A percentile compares a stretch with the other conserved stretches of the same genome.
Evolutionary conservation across 1,284 basidiomycete species (phyloP).

Genomic region (Sporisorium sorghi): DNA sequence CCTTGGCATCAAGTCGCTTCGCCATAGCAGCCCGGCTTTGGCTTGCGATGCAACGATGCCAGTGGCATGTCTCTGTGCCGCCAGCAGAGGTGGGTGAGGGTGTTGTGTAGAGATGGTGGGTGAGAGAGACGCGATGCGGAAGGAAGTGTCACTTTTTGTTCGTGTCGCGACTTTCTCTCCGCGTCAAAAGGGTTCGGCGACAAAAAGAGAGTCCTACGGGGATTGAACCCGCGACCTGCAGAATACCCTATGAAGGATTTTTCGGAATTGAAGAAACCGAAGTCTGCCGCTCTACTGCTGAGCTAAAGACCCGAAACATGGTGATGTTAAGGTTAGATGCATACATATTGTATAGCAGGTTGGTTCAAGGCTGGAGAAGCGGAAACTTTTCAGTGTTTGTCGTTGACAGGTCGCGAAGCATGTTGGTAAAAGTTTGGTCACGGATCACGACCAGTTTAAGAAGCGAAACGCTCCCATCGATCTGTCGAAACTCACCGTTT

Average conservation of each 20-base stretch:
- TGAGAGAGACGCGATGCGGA: neutral
- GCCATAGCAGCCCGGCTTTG: conserved; percentile 23
- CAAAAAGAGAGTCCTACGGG: conserved; percentile 53
- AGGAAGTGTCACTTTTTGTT: neutral
- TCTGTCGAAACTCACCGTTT: neutral
- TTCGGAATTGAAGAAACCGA: conserved; percentile 19
- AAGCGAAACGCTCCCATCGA: neutral
- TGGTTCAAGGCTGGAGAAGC: too few relatives aligned
- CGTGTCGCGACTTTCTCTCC: conserved; percentile 4
- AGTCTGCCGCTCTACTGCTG: conserved; percentile 60
- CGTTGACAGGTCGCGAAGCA: neutral
- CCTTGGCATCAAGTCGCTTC: conserved; percentile 35
- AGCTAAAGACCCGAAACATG: conserved; percentile 61
- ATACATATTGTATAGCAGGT: too few relatives aligned
- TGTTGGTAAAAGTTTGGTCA: neutral
- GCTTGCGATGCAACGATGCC: conserved; percentile 2
- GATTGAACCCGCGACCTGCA: conserved; percentile 59
- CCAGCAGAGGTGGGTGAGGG: conserved; percentile 1
- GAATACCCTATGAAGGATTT: conserved; percentile 16
- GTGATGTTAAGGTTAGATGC: neutral
- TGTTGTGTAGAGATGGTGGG: neutral
- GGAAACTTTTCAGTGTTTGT: too few relatives aligned
- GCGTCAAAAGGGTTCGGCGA: neutral
- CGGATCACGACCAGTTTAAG: neutral
- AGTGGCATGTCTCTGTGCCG: conserved; percentile 12